Evolutionary conservation across 345 rosid genomes (phyloP).

Genomic region (Bretschneidera sinensis): DNA sequence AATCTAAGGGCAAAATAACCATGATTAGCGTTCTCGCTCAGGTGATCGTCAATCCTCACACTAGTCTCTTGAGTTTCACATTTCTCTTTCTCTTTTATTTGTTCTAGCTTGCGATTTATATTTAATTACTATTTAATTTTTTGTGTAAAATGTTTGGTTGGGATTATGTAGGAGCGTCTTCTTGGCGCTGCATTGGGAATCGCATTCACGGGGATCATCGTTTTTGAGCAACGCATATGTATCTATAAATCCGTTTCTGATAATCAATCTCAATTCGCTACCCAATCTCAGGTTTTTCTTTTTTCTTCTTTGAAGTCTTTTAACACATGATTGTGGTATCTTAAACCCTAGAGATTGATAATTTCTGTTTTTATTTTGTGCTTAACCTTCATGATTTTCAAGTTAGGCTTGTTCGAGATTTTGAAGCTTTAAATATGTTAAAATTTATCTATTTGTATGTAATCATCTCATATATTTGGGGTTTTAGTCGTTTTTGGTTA

Average conservation of each 20-base stretch:
- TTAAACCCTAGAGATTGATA: constrained; percentile 23
- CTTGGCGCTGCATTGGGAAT: constrained; percentile 73
- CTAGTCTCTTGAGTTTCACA: not conserved
- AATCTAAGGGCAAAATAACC: not conserved
- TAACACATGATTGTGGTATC: not conserved
- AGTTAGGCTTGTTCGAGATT: too few species aligned
- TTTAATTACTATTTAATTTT: not conserved
- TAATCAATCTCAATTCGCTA: constrained; percentile 22
- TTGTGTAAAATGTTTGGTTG: not conserved
- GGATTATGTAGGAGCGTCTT: constrained; percentile 58
- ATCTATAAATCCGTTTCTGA: constrained; percentile 54
- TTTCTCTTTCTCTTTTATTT: not conserved
- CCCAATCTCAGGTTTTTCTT: constrained; percentile 70
- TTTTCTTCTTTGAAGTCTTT: not conserved
- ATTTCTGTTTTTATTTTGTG: not conserved
- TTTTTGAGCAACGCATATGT: constrained; percentile 65
- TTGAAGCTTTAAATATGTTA: not conserved
- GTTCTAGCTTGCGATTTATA: too few species aligned
- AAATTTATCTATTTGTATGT: too few species aligned
- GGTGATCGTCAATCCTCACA: constrained; percentile 17
- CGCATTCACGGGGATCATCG: constrained; percentile 47
- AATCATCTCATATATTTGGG: too few species aligned
- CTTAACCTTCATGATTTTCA: too few species aligned
- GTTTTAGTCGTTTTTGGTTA: too few species aligned
- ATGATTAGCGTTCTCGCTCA: constrained; percentile 45